A percentile compares a stretch with the other conserved stretches of the same genome.
phyloP scores from a whole-genome alignment of 257 asterid species.

The Knoxia roxburghii region DNA sequence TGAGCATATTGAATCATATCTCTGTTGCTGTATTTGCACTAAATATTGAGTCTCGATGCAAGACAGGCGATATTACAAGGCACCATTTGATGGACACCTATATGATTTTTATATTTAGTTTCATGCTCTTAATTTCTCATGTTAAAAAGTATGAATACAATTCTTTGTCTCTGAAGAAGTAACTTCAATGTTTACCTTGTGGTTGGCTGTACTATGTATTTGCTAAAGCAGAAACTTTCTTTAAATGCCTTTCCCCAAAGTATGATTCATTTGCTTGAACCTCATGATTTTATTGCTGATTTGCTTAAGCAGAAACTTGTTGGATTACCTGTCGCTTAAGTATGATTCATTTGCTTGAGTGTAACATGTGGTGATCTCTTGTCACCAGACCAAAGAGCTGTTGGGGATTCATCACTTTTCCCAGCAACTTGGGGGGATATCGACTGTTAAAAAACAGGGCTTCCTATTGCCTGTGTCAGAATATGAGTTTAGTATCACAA shows the following conservation, averaged over 20 bases:
- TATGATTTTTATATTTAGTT: not conserved
- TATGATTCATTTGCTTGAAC: slow-evolving; percentile 8
- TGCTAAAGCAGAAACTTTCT: not conserved
- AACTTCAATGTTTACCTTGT: not conserved
- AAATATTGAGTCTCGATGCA: not conserved
- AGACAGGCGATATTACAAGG: not conserved
- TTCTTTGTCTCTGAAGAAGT: not conserved
- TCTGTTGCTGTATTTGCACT: not conserved
- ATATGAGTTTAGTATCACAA: slow-evolving; percentile 72
- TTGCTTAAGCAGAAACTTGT: slow-evolving; percentile 7
- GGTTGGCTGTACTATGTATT: not conserved
- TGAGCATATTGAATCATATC: not conserved
- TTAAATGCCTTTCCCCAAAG: not conserved
- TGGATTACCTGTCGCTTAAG: not conserved
- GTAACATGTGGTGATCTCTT: slow-evolving; percentile 14
- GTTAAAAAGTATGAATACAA: not conserved
- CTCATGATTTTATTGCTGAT: not conserved
- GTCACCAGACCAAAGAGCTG: slow-evolving; percentile 55
- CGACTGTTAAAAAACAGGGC: slow-evolving; percentile 54
- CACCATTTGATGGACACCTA: not conserved
- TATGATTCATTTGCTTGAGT: slow-evolving; percentile 13
- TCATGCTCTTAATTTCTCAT: not conserved
- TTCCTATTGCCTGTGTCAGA: slow-evolving; percentile 70
- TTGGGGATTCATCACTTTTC: slow-evolving; percentile 57
- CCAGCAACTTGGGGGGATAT: slow-evolving; percentile 52